Base-by-base conservation (phyloP, 176 grass and related monocot genomes). In the Eleusine indica region DNA sequence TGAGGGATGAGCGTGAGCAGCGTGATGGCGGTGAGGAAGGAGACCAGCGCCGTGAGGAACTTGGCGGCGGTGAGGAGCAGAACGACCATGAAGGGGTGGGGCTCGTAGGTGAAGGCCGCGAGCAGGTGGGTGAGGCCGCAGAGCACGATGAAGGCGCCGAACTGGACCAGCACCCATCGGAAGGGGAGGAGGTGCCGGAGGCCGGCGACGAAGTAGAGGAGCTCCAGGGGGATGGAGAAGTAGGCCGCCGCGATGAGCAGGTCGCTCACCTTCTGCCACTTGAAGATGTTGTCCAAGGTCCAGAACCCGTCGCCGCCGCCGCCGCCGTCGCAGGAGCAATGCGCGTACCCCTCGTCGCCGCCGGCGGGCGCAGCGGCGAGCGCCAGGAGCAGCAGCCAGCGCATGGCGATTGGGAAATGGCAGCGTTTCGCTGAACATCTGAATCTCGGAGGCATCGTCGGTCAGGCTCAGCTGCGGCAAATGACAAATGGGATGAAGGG, bases 111-210 rank as follows among this genome's bases (percentile, higher is more conserved):
- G 88, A 99, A 99, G 9, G 92, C 91, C 11, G 88, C 82, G 32
- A 99, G 91, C 53, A 99, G 85, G 86, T 99, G 96, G 74, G 93
- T 96, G 68, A 96, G 84, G n/a, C 96, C 96, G 83, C 96, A 97
- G 38, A 98, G 88, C 48, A 95, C 93, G 82, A 98, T 96, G 89
- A 98, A 98, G 69, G 96, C 80, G 21, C 87, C 87, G 76, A 98
- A 98, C 74, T 95, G 96, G 35, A 98, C 79, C 11, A 98, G 87
- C 80, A 98, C 85, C 96, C 93, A 98, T 68, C 92, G 90, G 93
- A 98, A 94, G 62, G 96, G 96, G 81, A 98, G 92, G 28, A 95
- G 87, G 73, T 88, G 94, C 14, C 88, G 94, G 73, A 92, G 86
- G 4, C 93, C 92, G 0, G 89, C 87, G 12, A 93, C 91, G 70